Conservation (phyloP, 495 filamentous ascomycete species). For the Aspergillus saccharolyticus region DNA sequence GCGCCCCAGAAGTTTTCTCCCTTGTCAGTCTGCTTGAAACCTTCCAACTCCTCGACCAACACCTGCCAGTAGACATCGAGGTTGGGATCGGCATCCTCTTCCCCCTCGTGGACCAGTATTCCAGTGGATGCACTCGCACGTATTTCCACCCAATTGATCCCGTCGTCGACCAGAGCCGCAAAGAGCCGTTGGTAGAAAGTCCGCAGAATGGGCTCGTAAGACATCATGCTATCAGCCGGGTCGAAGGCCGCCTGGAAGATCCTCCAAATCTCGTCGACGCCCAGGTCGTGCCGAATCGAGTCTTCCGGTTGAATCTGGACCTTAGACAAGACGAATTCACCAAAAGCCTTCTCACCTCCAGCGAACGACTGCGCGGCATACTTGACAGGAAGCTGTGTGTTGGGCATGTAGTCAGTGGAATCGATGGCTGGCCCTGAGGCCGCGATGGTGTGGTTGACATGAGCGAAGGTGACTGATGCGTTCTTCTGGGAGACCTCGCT, state of each 20-base stretch:
- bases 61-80: conserved; percentile 16
- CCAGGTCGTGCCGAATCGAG: conserved; percentile 13
- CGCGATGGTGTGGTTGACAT: conserved; percentile 11
- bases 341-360: conserved; percentile 7
- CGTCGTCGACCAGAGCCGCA: conserved; percentile 2
- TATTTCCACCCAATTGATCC: conserved; percentile 18
- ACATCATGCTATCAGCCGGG: conserved; percentile 3
- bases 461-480: conserved; percentile 13
- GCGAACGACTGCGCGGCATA: conserved; percentile 7
- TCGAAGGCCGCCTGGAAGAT: conserved; percentile 11
- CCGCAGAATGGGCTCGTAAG: conserved; percentile 15
- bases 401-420: conserved; percentile 8
- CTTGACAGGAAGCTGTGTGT: conserved; percentile 12
- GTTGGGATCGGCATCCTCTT: conserved; percentile 11
- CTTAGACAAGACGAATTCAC: conserved; percentile 10
- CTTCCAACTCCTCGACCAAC: conserved; percentile 13
- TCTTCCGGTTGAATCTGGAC: conserved; percentile 6
- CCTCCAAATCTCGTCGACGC: conserved; percentile 17
- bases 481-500: conserved; percentile 6
- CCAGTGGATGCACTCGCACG: conserved; percentile 7
- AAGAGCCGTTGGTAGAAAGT: conserved; percentile 13
- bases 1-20: conserved; percentile 17
- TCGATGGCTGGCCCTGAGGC: not conserved
- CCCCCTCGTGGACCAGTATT: conserved; percentile 10
- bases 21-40: conserved; percentile 7